phyloP scores from a whole-genome alignment of 2,329 filamentous ascomycete species.

The Pseudonectria foliicola region DNA sequence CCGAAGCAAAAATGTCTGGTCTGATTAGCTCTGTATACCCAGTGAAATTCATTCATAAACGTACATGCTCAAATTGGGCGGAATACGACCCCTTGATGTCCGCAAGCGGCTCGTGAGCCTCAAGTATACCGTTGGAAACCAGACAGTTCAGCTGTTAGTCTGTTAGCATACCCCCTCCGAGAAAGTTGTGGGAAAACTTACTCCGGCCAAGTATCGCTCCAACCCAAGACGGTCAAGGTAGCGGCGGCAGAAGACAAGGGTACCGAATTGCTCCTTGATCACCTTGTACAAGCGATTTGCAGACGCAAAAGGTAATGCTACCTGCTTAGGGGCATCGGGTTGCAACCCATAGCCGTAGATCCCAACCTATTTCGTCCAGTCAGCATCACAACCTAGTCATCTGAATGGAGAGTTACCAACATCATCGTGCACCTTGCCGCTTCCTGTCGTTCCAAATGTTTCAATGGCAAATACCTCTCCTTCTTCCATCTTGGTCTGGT shows the following conservation, averaged over 20 bases:
- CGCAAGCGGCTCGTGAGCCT: constrained; percentile 48
- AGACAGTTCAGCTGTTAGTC: constrained; percentile 46
- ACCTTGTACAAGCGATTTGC: constrained; percentile 50
- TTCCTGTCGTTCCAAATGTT: constrained; percentile 85
- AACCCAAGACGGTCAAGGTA: constrained; percentile 58
- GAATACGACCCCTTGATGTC: constrained; percentile 55
- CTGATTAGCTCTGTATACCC: constrained; percentile 1
- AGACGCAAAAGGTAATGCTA: constrained; percentile 37
- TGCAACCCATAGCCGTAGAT: constrained; percentile 46
- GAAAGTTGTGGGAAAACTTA: constrained; percentile 25
- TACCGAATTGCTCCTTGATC: constrained; percentile 57
- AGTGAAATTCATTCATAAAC: neutral
- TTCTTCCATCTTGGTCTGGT: constrained; percentile 92
- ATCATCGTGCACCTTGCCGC: constrained; percentile 73
- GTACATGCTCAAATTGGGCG: constrained; percentile 55
- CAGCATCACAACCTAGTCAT: fast-evolving
- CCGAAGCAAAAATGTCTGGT: constrained; percentile 40
- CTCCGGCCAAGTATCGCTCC: constrained; percentile 51
- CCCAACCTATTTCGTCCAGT: constrained; percentile 28
- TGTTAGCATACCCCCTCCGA: constrained; percentile 6
- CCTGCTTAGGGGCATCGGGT: constrained; percentile 27
- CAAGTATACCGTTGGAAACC: constrained; percentile 48
- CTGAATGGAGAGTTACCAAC: constrained; percentile 32
- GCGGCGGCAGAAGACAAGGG: constrained; percentile 52
- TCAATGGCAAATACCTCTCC: constrained; percentile 89